Evolutionary conservation across 2,329 filamentous ascomycete species (phyloP).

Genomic region (Stenocarpella maydis): DNA sequence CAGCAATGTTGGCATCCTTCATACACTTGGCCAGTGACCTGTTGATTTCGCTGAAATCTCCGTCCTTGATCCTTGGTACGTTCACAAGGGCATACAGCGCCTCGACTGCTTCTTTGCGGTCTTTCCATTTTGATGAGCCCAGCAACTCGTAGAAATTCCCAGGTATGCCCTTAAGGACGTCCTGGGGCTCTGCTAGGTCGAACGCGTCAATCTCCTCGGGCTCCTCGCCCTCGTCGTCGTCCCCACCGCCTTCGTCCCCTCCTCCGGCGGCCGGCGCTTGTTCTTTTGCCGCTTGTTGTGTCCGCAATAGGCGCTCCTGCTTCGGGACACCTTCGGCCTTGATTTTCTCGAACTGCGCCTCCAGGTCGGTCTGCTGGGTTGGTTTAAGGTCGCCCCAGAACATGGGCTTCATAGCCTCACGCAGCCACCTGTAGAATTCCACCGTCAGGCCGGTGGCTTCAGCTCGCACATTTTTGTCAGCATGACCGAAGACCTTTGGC

Average conservation of each 20-base stretch:
- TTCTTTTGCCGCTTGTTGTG: conserved; percentile 85
- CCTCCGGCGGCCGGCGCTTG: conserved; percentile 68
- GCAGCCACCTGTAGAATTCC: conserved; percentile 95
- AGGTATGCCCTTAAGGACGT: conserved; percentile 83
- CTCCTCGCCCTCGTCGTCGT: conserved; percentile 66
- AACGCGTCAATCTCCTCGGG: conserved; percentile 80
- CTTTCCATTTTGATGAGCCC: conserved; percentile 96
- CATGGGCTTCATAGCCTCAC: conserved; percentile 97
- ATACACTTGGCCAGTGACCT: conserved; percentile 91
- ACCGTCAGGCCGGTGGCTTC: conserved; percentile 92
- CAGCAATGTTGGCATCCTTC: conserved; percentile 98
- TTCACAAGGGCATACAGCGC: conserved; percentile 79
- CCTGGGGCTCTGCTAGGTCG: conserved; percentile 85
- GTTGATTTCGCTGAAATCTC: conserved; percentile 84
- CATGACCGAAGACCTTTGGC: conserved; percentile 93
- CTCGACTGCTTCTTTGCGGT: conserved; percentile 93
- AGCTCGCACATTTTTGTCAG: conserved; percentile 96
- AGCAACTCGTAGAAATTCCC: conserved; percentile 84
- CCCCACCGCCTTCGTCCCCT: conserved; percentile 66
- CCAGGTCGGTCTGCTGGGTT: conserved; percentile 92
- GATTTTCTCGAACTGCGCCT: conserved; percentile 92
- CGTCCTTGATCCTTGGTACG: conserved; percentile 90
- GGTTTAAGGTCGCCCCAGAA: conserved; percentile 97
- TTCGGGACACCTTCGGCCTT: conserved; percentile 88
- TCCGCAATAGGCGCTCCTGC: conserved; percentile 86